phyloP scores from a whole-genome alignment of 2,329 filamentous ascomycete species.

The Colletotrichum destructivum region DNA sequence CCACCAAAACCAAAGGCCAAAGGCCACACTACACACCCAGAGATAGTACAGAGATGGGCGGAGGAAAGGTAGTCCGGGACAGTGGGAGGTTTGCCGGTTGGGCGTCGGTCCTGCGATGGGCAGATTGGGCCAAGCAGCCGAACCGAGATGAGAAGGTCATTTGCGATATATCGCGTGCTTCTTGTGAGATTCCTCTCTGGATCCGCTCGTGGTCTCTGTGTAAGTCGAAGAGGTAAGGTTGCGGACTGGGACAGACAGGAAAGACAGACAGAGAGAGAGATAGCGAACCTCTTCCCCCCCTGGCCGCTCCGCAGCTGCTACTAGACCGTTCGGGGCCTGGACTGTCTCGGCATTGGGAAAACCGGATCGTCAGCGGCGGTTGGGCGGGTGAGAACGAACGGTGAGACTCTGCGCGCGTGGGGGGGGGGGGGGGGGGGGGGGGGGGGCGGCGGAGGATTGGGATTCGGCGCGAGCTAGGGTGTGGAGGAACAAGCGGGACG shows the following conservation, averaged over 20 bases:
- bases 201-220: neutral
- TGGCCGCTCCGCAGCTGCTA: neutral
- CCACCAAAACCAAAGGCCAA: neutral
- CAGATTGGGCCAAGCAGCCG: neutral
- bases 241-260: neutral
- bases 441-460: neutral
- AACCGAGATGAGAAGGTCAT: conserved; percentile 28
- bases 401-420: conserved; percentile 21
- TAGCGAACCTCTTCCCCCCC: neutral
- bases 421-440: neutral
- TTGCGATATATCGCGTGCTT: neutral
- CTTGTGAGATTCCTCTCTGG: neutral
- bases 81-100: neutral
- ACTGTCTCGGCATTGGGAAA: conserved; percentile 25
- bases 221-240: conserved; percentile 5
- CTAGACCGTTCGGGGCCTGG: neutral
- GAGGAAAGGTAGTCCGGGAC: neutral
- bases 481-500: conserved; percentile 15
- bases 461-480: conserved; percentile 11
- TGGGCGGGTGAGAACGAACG: neutral
- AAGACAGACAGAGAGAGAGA: conserved; percentile 20
- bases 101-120: neutral
- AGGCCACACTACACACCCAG: too few species aligned
- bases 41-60: neutral
- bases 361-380: conserved; percentile 25